phyloP scores from a whole-genome alignment of 2,329 filamentous ascomycete species.

The Corynespora cassiicola region DNA sequence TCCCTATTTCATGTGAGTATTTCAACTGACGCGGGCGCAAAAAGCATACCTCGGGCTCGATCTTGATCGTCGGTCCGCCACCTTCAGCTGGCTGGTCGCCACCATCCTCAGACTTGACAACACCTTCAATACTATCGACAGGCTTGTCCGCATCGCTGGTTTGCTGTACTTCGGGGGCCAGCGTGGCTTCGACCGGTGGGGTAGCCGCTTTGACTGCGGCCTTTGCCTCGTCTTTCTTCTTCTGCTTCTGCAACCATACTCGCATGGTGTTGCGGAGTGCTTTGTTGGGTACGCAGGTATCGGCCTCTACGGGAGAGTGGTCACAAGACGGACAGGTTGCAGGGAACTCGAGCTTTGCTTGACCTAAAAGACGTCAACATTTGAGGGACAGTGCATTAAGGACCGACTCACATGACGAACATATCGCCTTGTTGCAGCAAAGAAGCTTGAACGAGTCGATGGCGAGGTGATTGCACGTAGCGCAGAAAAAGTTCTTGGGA shows the following conservation, averaged over 20 bases:
- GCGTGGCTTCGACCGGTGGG: slow-evolving; percentile 26
- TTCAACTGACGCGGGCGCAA: too few species aligned
- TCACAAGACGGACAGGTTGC: slow-evolving; percentile 89
- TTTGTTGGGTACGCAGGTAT: slow-evolving; percentile 89
- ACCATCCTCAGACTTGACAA: background rate
- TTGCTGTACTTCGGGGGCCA: slow-evolving; percentile 26
- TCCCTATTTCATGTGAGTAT: too few species aligned
- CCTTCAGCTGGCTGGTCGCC: background rate
- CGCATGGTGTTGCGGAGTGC: slow-evolving; percentile 90
- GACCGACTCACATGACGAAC: slow-evolving; percentile 76
- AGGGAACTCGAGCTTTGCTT: slow-evolving; percentile 66
- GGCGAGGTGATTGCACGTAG: slow-evolving; percentile 88
- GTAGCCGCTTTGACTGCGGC: slow-evolving; percentile 36
- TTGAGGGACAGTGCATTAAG: background rate
- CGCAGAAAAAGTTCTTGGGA: slow-evolving; percentile 95
- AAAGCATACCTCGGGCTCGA: too few species aligned
- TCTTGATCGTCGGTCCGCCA: too few species aligned
- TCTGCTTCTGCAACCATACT: slow-evolving; percentile 92
- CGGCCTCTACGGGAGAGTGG: slow-evolving; percentile 84
- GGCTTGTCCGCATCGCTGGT: slow-evolving; percentile 30
- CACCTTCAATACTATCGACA: slow-evolving; percentile 37
- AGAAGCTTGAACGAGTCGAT: slow-evolving; percentile 89
- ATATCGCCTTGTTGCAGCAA: slow-evolving; percentile 95
- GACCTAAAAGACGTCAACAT: slow-evolving; percentile 28
- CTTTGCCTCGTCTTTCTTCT: slow-evolving; percentile 56